phyloP scores from a whole-genome alignment of 2,329 filamentous ascomycete genomes.

The Juglanconis oblonga region DNA sequence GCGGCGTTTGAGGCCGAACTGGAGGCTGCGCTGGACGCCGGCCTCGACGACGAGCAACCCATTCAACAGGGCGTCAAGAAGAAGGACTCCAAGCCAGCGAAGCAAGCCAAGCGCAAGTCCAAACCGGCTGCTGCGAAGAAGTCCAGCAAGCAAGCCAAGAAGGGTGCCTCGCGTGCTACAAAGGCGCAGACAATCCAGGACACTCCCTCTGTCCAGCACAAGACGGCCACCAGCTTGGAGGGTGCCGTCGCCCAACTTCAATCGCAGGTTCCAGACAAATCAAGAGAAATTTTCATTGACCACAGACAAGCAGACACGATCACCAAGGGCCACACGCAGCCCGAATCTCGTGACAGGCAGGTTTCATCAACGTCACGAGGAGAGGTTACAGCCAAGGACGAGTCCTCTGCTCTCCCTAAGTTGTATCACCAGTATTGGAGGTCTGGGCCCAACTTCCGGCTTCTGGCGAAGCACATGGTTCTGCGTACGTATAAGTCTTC shows the following conservation, averaged over 20 bases:
- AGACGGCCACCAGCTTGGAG: neutral
- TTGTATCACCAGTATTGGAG: neutral
- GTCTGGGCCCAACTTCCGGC: neutral
- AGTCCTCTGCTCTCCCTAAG: neutral
- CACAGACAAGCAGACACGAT: neutral
- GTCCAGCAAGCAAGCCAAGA: neutral
- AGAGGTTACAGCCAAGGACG: no score
- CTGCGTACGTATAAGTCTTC: conserved; percentile 1
- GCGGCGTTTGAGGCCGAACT: no score
- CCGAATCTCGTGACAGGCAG: no score
- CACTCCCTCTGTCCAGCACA: no score
- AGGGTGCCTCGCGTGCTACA: neutral
- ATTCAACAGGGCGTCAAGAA: no score
- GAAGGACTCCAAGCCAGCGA: neutral
- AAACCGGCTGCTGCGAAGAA: neutral
- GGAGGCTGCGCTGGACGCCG: no score
- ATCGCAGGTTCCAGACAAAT: neutral
- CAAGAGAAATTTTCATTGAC: neutral
- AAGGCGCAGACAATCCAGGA: no score
- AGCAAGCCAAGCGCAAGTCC: neutral
- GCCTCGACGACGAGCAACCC: neutral
- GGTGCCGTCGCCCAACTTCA: neutral
- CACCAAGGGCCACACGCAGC: neutral
- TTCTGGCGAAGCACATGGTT: neutral
- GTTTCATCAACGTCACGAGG: no score